Base-by-base conservation (phyloP, 805 yeast species). In the Kazachstania bromeliacearum region DNA sequence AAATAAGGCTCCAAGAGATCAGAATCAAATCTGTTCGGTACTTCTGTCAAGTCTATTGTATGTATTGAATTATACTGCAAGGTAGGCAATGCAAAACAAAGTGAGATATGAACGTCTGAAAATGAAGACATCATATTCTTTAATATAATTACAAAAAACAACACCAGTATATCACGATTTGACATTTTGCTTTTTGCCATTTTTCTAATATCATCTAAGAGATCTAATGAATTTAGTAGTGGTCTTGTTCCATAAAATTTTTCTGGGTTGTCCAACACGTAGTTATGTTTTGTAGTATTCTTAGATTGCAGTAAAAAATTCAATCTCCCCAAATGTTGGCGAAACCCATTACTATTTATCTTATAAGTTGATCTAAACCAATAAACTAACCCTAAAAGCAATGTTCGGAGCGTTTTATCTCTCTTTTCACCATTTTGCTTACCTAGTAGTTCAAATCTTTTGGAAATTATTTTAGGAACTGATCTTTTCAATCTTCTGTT, bases 311-410 rank as follows among this genome's bases (percentile, higher is more conserved):
- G n/a, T 26, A 36, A n/a, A 14, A 14, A 32, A 13, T 13, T 15
- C 8, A 46, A 18, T 13, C 52, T 38, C 7, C 37, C 24, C 14
- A 40, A 38, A 19, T 47, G 46, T 28, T 53, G 60, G 13, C 60
- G 37, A 20, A 51, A 49, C 10, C 59, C 58, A 31, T 48, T 50
- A 14, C 45, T 39, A 37, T 53, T 51, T 8, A 52, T 43, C 31
- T 47, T 39, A 28, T 46, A 55, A 34, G 50, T 35, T 1, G 46
- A 28, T 33, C 55, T 37, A 35, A 46, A 55, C 60, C 60, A 55
- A 16, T 36, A 30, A 1, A 47, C 38, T 9, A 51, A 33, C 2
- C 60, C 60, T 5, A 51, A 25, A 5, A 53, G 21, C 7, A 51
- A 25, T 2, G 54, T 52, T 17, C 44, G 26, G 3, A 46, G 16